Conservation (phyloP, 306 rosid genomes). For the Begonia peltatifolia region DNA sequence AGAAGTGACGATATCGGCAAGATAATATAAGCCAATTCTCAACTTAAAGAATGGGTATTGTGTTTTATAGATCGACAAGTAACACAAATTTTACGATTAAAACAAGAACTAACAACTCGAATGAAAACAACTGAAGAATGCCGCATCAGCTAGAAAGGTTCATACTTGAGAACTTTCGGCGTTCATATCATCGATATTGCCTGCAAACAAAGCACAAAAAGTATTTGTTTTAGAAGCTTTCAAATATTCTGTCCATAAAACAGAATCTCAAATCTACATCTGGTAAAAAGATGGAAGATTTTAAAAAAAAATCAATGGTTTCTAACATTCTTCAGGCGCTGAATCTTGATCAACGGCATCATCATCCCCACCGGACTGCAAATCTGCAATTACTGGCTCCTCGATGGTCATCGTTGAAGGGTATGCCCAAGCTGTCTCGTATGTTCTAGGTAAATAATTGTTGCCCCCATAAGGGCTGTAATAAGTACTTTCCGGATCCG, state of each 20-base stretch:
- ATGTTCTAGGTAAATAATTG: conserved; percentile 59
- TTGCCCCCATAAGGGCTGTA: conserved; percentile 50
- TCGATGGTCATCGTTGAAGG: conserved; percentile 31
- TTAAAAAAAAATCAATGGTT: background rate
- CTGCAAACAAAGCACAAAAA: conserved; percentile 19
- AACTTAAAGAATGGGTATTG: background rate
- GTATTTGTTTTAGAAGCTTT: too few relatives aligned
- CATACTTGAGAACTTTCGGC: conserved; percentile 56
- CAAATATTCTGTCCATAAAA: background rate
- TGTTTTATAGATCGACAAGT: background rate
- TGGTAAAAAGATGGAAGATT: background rate
- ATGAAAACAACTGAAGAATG: too few relatives aligned
- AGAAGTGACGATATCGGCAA: too few relatives aligned
- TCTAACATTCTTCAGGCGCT: conserved; percentile 77
- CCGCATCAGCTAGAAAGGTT: conserved; percentile 14
- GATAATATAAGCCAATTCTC: too few relatives aligned
- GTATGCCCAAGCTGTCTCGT: conserved; percentile 63
- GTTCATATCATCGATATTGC: conserved; percentile 35
- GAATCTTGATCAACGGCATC: conserved; percentile 35
- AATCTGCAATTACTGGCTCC: conserved; percentile 33
- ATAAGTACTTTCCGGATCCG: conserved; percentile 50
- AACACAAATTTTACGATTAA: too few relatives aligned
- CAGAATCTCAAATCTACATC: background rate
- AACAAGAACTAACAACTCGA: too few relatives aligned
- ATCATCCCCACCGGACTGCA: conserved; percentile 44